Evolutionary conservation across 805 yeast species (phyloP).

Genomic region (Monosporozyma siamensis): DNA sequence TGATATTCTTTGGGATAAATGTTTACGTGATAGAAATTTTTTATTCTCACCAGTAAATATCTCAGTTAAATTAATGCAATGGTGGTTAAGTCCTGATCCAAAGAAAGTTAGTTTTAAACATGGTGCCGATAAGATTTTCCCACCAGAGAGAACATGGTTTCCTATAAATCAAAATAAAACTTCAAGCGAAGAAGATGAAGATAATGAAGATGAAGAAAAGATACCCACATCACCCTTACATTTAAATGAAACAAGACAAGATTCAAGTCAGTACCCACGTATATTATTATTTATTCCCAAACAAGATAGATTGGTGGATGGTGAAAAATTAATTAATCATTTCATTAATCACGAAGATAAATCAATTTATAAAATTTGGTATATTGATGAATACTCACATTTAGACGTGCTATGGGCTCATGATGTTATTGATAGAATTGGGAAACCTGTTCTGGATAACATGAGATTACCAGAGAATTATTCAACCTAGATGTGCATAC

Average conservation of each 20-base stretch:
- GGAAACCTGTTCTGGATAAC: slow-evolving; percentile 36
- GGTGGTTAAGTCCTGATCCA: slow-evolving; percentile 68
- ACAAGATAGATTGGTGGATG: slow-evolving; percentile 70
- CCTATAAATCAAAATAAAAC: slow-evolving; percentile 17
- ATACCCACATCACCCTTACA: slow-evolving; percentile 9
- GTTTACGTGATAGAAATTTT: slow-evolving; percentile 63
- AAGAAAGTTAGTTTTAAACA: slow-evolving; percentile 35
- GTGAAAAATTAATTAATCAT: slow-evolving; percentile 55
- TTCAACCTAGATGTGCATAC: too few relatives aligned
- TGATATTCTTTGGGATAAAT: slow-evolving; percentile 64
- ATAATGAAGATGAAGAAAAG: neutral
- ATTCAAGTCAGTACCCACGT: slow-evolving; percentile 39
- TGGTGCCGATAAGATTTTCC: slow-evolving; percentile 37
- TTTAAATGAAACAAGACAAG: slow-evolving; percentile 29
- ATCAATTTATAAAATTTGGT: slow-evolving; percentile 25
- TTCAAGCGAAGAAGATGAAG: neutral
- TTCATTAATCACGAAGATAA: slow-evolving; percentile 47
- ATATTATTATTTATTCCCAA: slow-evolving; percentile 63
- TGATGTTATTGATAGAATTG: slow-evolving; percentile 59
- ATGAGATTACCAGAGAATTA: slow-evolving; percentile 14
- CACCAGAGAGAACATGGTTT: slow-evolving; percentile 49
- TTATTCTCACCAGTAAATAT: slow-evolving; percentile 80
- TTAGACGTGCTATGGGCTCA: slow-evolving; percentile 90
- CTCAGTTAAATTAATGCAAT: slow-evolving; percentile 71
- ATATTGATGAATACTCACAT: slow-evolving; percentile 63